Base-by-base conservation (phyloP, 352 stramenopile species). In the Pythium phragmiticola region DNA sequence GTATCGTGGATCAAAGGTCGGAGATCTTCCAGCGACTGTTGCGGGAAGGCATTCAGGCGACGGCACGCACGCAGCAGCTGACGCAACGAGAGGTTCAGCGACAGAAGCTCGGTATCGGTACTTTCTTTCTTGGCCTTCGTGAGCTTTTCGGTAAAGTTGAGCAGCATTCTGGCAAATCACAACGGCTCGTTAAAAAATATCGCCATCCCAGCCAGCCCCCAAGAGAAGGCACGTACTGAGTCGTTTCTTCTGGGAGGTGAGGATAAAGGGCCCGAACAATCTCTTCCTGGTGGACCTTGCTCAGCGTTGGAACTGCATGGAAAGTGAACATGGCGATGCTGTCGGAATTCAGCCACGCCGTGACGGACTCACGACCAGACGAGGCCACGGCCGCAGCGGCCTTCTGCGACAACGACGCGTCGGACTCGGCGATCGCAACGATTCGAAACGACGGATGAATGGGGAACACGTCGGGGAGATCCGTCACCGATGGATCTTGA, bases 371-470 rank as follows among this genome's bases (percentile, higher is more conserved):
- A 12, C 80, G 76, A 13, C 78, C 76, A 2, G 66, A 65, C 9
- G 55, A 50, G 26, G 67, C 58, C 5, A 75, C 62, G 2, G 65
- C 48, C 14, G 60, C 60, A 0, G 69, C 59, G 19, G 62, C 68
- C 37, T 77, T 80, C 9, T 72, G 55, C 5, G 54, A 72, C 3
- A 60, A 78, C 12, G 68, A 70, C 9, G 73, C 62, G 34, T 88
- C 72, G 3, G 77, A 78, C 43, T 91, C 82, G 0, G 81, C 91
- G 45, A 98, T 89, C 19, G 86, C 87, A 43, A 97, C 73, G 47
- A 98, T 87, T 17, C 90, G 84, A 68, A 98, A 98, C 12, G 85
- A 90, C 8, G 91, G 87, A 66, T 98, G 90, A 41, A 97, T 93
- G 12, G 79, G 60, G 26, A 76, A 74, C 6, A 96, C 72, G 26